Conservation (phyloP, 257 asterid species). For the Schizonepeta tenuifolia region DNA sequence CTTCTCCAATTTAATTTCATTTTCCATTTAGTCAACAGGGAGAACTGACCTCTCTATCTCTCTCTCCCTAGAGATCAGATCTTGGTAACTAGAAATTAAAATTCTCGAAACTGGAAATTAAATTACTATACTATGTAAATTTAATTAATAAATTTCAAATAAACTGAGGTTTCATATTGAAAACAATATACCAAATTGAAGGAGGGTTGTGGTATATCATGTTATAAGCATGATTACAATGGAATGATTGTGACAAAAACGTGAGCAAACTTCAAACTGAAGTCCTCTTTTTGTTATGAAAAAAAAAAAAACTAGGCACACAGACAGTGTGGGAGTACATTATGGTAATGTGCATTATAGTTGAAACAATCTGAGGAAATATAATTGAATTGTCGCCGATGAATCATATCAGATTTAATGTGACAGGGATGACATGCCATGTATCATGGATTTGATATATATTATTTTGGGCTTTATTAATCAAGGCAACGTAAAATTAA, state of each 20-base stretch:
- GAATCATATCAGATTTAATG: neutral
- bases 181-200: neutral
- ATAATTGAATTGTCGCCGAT: neutral
- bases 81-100: neutral
- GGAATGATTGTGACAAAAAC: slow-evolving; percentile 6
- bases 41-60: too few species aligned
- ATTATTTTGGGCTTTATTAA: too few species aligned
- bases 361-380: neutral
- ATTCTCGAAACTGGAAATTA: neutral
- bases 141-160: neutral
- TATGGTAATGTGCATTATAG: neutral
- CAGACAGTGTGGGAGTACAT: neutral
- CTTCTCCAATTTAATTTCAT: neutral
- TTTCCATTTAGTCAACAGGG: neutral
- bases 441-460: too few species aligned
- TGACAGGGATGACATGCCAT: slow-evolving; percentile 13
- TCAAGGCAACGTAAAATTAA: too few species aligned
- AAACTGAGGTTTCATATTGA: too few species aligned
- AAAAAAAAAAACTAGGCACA: too few species aligned
- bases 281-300: neutral
- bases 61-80: neutral
- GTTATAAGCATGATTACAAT: neutral
- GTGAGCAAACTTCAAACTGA: slow-evolving; percentile 29
- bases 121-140: neutral
- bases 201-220: neutral